Base-by-base conservation (phyloP, 139 green algal species). In the Closterium sp. region DNA sequence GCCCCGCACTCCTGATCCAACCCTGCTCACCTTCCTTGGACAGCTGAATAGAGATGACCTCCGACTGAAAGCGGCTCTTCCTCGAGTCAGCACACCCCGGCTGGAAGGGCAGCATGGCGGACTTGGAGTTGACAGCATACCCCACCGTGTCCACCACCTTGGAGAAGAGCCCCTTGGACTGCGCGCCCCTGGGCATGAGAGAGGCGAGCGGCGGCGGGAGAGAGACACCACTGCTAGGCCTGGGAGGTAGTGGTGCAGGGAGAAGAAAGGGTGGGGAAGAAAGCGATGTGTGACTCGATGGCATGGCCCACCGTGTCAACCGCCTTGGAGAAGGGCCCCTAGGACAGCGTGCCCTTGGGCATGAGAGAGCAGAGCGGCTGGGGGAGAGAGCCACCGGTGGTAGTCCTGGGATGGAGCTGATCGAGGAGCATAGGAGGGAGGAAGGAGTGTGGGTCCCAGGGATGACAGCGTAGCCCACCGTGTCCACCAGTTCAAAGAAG, bases 91-190 rank as follows among this genome's bases (percentile, higher is more conserved):
- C 36, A 33, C 66, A 89, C 0, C 89, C 89, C 1, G 66, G 89
- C 69, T 91, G 25, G 64, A 91, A 91, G n/a, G 89, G 89, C 69
- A 91, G 31, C 10, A 91, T 83, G 32, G 84, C 10, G 55, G 33
- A 28, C 33, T 91, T 90, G 1, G 69, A n/a, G 38, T 1, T 12
- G 7, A 32, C 81, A 1, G 64, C 69, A 43, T 91, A 91, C 19
- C 89, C 89, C 35, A 90, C 89, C 1, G 89, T 12, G 76, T 91
- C 89, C 30, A 91, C 36, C 30, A 43, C 5, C 32, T 91, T 91
- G 19, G 66, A 23, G 32, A 91, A 34, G 0, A 91, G 34, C 0
- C 89, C 36, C 31, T 91, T 91, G 1, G 32, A 12, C 33, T 83
- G 69, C 6, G 34, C 28, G 33, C 33, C 33, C 35, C 88, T 91